Conservation (phyloP, 192 early-diverging fungal genomes). For the Piromyces sp. region DNA sequence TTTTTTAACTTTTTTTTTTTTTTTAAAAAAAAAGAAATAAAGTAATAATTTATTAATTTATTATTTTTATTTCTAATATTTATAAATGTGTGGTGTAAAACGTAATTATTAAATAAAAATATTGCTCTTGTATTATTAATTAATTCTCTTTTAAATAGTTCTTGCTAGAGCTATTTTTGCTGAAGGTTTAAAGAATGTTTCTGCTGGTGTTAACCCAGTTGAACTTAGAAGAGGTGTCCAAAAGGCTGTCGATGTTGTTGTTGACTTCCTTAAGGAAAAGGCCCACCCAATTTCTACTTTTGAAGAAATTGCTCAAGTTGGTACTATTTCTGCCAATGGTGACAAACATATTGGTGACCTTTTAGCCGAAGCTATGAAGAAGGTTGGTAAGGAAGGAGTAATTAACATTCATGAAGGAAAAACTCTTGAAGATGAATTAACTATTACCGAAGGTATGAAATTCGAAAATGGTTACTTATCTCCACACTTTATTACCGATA, state of each 20-base stretch:
- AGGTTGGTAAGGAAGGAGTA: conserved; percentile 99
- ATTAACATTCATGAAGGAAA: conserved; percentile 99
- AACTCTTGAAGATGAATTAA: conserved; percentile 97
- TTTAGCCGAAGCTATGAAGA: conserved; percentile 99
- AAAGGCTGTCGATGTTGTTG: conserved; percentile 80
- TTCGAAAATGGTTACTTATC: conserved; percentile 99
- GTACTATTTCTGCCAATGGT: conserved; percentile 98
- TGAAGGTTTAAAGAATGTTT: conserved; percentile 98
- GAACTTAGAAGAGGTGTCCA: conserved; percentile 90
- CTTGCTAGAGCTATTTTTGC: conserved; percentile 95
- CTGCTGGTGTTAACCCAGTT: conserved; percentile 98
- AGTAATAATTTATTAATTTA: too few relatives aligned
- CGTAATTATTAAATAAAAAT: too few relatives aligned
- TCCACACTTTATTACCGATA: conserved; percentile 98
- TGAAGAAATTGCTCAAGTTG: conserved; percentile 86
- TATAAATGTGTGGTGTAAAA: too few relatives aligned
- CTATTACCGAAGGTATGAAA: conserved; percentile 99
- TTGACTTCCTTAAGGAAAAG: conserved; percentile 82
- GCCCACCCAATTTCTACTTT: conserved; percentile 82
- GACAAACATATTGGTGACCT: conserved; percentile 88
- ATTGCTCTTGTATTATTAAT: too few relatives aligned
- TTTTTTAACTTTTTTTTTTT: too few relatives aligned
- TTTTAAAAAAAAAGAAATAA: too few relatives aligned
- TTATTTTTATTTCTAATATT: too few relatives aligned
- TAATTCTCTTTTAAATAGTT: too few relatives aligned